phyloP scores from a whole-genome alignment of 495 filamentous ascomycete genomes.

The Ascodesmis nigricans region DNA sequence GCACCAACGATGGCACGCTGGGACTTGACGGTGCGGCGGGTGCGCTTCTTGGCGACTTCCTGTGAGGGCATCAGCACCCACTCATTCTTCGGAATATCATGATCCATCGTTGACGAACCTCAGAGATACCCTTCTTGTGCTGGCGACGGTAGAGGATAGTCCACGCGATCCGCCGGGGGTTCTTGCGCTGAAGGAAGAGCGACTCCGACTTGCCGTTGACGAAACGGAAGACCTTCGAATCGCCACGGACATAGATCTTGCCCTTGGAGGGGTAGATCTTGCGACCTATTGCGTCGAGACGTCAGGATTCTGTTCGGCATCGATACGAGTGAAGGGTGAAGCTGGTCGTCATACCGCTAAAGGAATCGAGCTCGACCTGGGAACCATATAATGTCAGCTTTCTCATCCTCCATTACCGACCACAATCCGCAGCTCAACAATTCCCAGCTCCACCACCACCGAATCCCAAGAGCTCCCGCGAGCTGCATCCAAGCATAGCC shows the following conservation, averaged over 20 bases:
- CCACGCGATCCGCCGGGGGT: slow-evolving; percentile 97
- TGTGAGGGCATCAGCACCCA: slow-evolving; percentile 28
- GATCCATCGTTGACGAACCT: slow-evolving; percentile 59
- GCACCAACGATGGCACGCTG: slow-evolving; percentile 98
- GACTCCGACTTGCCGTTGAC: slow-evolving; percentile 99
- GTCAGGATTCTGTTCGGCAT: not conserved
- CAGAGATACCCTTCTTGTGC: slow-evolving; percentile 99
- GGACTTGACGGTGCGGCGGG: slow-evolving; percentile 90
- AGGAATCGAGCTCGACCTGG: slow-evolving; percentile 23
- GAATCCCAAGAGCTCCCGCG: not conserved
- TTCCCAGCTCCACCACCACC: not conserved
- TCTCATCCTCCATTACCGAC: slow-evolving; percentile 7
- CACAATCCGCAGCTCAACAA: not conserved
- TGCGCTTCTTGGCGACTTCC: slow-evolving; percentile 99
- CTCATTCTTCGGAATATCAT: slow-evolving; percentile 2
- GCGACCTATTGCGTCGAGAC: slow-evolving; percentile 2
- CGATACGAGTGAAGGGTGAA: not conserved
- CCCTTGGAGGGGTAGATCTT: slow-evolving; percentile 23
- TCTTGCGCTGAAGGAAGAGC: slow-evolving; percentile 99
- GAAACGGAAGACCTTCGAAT: slow-evolving; percentile 99
- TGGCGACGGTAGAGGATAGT: slow-evolving; percentile 92
- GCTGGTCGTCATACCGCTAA: slow-evolving; percentile 12
- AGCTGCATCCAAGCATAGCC: slow-evolving; percentile 4
- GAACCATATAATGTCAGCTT: not conserved
- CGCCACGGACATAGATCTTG: slow-evolving; percentile 94